A percentile compares a stretch with the other conserved stretches of the same genome.
Conservation (phyloP, 2,329 filamentous ascomycete species). For the Nemania sp. region DNA sequence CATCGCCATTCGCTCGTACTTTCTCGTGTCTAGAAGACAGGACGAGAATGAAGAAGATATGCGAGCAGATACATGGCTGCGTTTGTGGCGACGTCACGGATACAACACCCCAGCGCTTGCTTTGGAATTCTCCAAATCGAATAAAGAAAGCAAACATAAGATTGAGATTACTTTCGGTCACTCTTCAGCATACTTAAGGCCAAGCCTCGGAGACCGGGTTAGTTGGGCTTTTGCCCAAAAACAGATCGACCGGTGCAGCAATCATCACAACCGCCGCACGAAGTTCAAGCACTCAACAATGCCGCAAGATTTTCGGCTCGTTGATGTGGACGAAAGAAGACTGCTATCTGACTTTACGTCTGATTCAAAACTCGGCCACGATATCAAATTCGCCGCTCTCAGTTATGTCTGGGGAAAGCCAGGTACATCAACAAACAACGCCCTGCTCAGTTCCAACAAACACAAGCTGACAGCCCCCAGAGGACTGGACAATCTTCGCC, state of each 20-base stretch:
- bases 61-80: background rate
- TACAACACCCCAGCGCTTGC: background rate
- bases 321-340: background rate
- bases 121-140: background rate
- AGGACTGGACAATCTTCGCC: background rate
- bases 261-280: background rate
- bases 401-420: slow-evolving; percentile 6
- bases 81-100: background rate
- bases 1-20: background rate
- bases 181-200: background rate
- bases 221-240: background rate
- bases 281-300: background rate
- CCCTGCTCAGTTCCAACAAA: background rate
- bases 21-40: background rate
- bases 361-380: background rate
- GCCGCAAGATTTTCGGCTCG: slow-evolving; percentile 3
- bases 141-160: background rate
- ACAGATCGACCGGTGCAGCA: background rate
- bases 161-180: background rate
- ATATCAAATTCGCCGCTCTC: slow-evolving; percentile 3
- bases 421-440: background rate
- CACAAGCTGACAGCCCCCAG: background rate
- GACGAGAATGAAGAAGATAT: background rate
- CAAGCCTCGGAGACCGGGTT: background rate
- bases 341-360: background rate